Conservation (phyloP, 805 yeast species). For the Yarrowia sp. region DNA sequence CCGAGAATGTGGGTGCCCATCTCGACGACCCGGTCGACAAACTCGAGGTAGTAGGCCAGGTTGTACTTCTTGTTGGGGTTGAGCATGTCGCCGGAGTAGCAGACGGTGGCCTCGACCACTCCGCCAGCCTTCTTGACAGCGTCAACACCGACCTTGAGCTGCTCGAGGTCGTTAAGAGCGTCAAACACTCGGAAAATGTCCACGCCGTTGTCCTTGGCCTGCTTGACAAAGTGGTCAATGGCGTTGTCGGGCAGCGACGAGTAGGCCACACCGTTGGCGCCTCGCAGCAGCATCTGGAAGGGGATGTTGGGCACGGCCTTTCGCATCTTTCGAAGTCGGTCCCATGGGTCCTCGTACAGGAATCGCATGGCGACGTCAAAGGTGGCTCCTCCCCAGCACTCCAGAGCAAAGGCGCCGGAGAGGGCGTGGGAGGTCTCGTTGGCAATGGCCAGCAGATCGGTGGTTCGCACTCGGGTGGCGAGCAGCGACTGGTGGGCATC, state of each 20-base stretch:
- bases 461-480: slow-evolving; percentile 96
- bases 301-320: slow-evolving; percentile 95
- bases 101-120: slow-evolving; percentile 96
- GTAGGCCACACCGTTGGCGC: slow-evolving; percentile 99
- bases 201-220: slow-evolving; percentile 94
- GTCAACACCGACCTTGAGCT: slow-evolving; percentile 93
- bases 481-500: slow-evolving; percentile 98
- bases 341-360: slow-evolving; percentile 99
- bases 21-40: slow-evolving; percentile 77
- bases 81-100: slow-evolving; percentile 99
- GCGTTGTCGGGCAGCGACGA: slow-evolving; percentile 98
- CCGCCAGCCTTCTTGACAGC: slow-evolving; percentile 98
- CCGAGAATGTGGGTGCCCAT: slow-evolving; percentile 98
- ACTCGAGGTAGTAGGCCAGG: slow-evolving; percentile 78
- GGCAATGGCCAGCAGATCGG: slow-evolving; percentile 88
- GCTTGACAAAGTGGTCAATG: slow-evolving; percentile 91
- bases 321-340: slow-evolving; percentile 82
- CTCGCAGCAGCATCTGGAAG: slow-evolving; percentile 98
- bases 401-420: slow-evolving; percentile 88
- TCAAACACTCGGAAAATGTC: slow-evolving; percentile 98
- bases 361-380: slow-evolving; percentile 98
- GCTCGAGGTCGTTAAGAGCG: slow-evolving; percentile 94
- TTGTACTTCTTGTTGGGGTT: slow-evolving; percentile 94
- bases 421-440: slow-evolving; percentile 90
- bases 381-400: slow-evolving; percentile 99